These are phyloP conservation scores for Ogataea allantospora DNA, from an alignment of 805 yeast species.

Conservation along the genomic window DNA sequence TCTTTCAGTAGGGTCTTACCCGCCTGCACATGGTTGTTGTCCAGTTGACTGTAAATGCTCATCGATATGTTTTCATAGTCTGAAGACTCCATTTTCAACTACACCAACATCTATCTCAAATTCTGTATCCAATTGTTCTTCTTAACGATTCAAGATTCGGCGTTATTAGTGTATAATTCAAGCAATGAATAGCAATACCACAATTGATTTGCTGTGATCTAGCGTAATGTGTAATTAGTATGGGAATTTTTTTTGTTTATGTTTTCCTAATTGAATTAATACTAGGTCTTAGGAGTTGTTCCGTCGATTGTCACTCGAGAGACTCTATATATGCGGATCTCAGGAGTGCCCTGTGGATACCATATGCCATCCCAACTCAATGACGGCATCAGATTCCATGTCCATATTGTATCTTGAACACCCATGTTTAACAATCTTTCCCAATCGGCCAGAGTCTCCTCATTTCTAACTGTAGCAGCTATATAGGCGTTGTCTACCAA, in stretches of 20 bases:
- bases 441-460: conserved; percentile 46
- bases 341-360: conserved; percentile 25
- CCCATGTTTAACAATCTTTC: conserved; percentile 35
- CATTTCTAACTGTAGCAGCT: conserved; percentile 76
- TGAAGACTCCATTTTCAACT: conserved; percentile 19
- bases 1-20: conserved; percentile 20
- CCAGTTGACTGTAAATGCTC: conserved; percentile 13
- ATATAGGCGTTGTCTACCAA: conserved; percentile 36
- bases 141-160: neutral
- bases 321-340: conserved; percentile 23
- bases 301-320: conserved; percentile 3
- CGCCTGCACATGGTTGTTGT: conserved; percentile 3
- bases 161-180: neutral
- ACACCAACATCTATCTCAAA: conserved; percentile 3
- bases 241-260: conserved; percentile 13
- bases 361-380: conserved; percentile 14
- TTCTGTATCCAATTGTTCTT: neutral
- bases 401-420: conserved; percentile 24
- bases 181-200: neutral
- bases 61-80: conserved; percentile 23
- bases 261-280: conserved; percentile 11
- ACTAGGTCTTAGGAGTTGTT: conserved; percentile 7
- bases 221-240: conserved; percentile 1
- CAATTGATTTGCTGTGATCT: neutral
- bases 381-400: conserved; percentile 23